Base-by-base conservation (phyloP, 352 stramenopile species). In the Aphanomyces invadans region DNA sequence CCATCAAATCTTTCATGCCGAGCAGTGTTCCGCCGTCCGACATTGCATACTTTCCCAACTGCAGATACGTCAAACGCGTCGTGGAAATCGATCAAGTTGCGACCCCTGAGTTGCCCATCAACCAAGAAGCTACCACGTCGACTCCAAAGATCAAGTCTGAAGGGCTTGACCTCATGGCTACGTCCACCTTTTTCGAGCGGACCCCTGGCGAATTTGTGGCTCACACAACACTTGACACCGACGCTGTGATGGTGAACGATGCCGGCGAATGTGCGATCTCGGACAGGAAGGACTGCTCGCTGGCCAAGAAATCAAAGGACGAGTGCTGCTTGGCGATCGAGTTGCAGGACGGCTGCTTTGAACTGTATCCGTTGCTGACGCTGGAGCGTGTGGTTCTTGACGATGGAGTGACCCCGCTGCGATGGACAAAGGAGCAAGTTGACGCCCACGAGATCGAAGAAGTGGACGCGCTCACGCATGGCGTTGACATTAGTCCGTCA, bases 321-420 rank as follows among this genome's bases (percentile, higher is more conserved):
- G 60, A 67, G 23, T 67, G 60, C 42, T 67, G 60, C 42, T n/a
- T 67, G 17, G 60, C 60, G 26, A 28, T 67, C 46, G 12, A 57
- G n/a, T 38, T 51, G 26, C 9, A 31, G 3, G 36, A 12, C 15
- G 45, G 36, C 17, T 26, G 25, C 17, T 67, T 36, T n/a, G 60
- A 67, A 31, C 23, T 67, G n/a, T 67, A 59, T 25, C 60, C 60
- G 33, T 25, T 67, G 29, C 29, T 57, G 32, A 67, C 60, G n/a
- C 23, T 67, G 32, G n/a, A 45, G 46, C 60, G 60, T 2, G 48
- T 38, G 33, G 29, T 42, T n/a, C 10, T 57, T 1, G 32, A 49
- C 3, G 48, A 55, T 54, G 55, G 26, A 21, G 15, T 15, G 11
- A 49, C 49, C 4, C 60, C 60, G 2, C 23, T 67, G 5, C 60